Base-by-base conservation (phyloP, 1,139 yeast genomes). In the Kazachstania sp. region DNA sequence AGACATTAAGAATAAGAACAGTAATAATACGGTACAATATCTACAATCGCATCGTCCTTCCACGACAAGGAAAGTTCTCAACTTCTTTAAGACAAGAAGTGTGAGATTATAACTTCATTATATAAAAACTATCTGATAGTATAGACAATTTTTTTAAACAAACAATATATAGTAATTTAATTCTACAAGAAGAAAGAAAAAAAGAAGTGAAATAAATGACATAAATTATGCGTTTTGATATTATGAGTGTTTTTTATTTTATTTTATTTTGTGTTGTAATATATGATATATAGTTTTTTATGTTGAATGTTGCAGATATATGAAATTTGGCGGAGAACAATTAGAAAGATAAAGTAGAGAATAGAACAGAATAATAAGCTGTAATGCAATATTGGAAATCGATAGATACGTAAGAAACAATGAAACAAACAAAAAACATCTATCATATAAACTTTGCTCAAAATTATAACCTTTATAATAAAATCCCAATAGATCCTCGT, bases 11-110 rank as follows among this genome's bases (percentile, higher is more conserved):
- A 23, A 9, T 23, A 23, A 23, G 9, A 23, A 23, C 8, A 23
- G 28, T 23, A 23, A 28, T 3, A 30, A 36, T 19, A 31, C 28
- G 6, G 28, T 4, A 23, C 28, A 23, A 8, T 15, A 30, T 23
- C 31, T 12, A 11, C 30, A 49, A 23, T 43, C 50, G 12, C 52
- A 54, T 16, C 54, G 55, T 29, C 79, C 81, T 32, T 81, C 88
- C 47, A 83, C 90, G 2, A 86, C 90, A 13, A 78, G 81, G 59
- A 81, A 80, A 58, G 90, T 84, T 20, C 79, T 84, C 78, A 90
- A 84, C 64, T 84, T 84, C 63, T 83, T 84, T 70, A 83, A 83
- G 63, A 75, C 90, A 64, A 78, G 87, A 67, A 83, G 90, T 64
- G 76, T 68, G 66, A 64, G 71, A 51, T 31, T 59, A 19, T 63